Conservation (phyloP, 2,329 filamentous ascomycete genomes). For the Bipolaris victoriae region DNA sequence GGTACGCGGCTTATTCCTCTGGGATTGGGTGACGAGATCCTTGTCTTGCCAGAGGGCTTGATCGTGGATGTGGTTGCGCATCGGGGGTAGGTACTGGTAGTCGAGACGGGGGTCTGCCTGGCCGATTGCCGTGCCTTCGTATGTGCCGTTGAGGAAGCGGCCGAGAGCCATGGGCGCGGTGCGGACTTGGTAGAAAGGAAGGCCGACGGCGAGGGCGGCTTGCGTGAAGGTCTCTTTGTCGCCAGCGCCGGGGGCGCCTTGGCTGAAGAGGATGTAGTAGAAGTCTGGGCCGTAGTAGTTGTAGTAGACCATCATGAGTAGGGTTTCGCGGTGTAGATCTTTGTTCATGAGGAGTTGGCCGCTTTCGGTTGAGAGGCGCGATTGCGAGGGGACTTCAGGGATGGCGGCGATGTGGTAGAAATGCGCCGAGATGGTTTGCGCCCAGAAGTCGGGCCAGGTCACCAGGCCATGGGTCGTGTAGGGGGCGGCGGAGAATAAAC, state of each 20-base stretch:
- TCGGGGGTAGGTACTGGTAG: constrained; percentile 25
- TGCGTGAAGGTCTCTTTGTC: constrained; percentile 59
- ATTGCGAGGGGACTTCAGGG: constrained; percentile 37
- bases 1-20: constrained; percentile 10
- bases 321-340: constrained; percentile 52
- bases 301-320: constrained; percentile 61
- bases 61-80: constrained; percentile 24
- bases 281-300: constrained; percentile 61
- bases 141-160: constrained; percentile 20
- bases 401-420: constrained; percentile 55
- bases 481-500: constrained; percentile 59
- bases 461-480: constrained; percentile 61
- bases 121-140: constrained; percentile 20
- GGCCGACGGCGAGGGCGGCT: constrained; percentile 52
- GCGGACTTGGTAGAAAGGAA: constrained; percentile 51
- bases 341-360: constrained; percentile 60
- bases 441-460: constrained; percentile 64
- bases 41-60: constrained; percentile 13
- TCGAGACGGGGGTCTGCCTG: constrained; percentile 31
- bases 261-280: constrained; percentile 59
- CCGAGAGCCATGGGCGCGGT: constrained; percentile 44
- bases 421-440: constrained; percentile 50
- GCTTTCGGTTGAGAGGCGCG: constrained; percentile 54
- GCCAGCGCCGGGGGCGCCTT: constrained; percentile 53
- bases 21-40: constrained; percentile 9